These are phyloP conservation scores for Fonsecaea erecta DNA, from an alignment of 2,329 filamentous ascomycete genomes.

Conservation along the genomic window DNA sequence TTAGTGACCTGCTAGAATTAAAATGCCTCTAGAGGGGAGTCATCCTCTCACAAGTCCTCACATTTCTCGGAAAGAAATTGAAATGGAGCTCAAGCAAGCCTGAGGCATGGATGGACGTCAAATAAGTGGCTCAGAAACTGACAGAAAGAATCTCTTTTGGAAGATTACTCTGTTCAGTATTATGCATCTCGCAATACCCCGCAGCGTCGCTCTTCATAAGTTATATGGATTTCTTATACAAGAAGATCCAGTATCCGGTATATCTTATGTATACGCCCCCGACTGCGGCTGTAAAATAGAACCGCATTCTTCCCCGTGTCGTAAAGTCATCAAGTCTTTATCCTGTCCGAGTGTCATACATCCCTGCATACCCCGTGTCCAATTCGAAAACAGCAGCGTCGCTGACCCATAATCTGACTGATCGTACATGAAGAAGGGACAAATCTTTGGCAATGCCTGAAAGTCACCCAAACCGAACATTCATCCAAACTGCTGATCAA, in stretches of 20 bases:
- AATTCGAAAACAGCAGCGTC: neutral
- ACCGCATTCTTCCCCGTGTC: neutral
- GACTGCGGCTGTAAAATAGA: neutral
- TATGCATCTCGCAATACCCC: no score
- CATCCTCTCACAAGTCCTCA: neutral
- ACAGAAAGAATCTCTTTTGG: neutral
- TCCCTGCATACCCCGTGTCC: neutral
- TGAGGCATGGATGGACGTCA: neutral
- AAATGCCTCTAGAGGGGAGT: neutral
- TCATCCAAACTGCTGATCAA: conserved; percentile 37
- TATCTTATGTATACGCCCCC: neutral
- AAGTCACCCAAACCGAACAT: neutral
- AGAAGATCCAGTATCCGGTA: neutral
- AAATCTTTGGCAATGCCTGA: neutral
- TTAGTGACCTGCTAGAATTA: neutral
- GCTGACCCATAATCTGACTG: neutral
- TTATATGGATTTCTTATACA: neutral
- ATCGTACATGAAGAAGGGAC: neutral
- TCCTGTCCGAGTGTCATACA: neutral
- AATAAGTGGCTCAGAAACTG: neutral
- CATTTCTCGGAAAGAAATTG: neutral
- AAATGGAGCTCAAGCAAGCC: neutral
- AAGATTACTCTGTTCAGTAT: no score
- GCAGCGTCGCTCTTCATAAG: neutral
- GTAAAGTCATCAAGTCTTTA: neutral